Evolutionary conservation across 441 rosid genomes (phyloP), one percentile per base, ranked within the genome.

Genomic region (Lepidium campestre): DNA sequence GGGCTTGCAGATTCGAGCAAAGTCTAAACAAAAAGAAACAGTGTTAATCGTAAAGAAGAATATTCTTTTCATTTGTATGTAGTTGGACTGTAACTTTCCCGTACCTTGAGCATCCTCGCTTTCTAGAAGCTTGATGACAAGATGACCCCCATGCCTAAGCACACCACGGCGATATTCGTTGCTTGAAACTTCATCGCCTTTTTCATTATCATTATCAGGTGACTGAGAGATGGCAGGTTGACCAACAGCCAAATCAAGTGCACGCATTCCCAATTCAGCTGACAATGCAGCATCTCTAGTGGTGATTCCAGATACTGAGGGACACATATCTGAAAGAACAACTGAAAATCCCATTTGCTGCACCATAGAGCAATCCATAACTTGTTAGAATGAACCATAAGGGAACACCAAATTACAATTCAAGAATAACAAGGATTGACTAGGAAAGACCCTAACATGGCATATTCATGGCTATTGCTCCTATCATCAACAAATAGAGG

Each of bases 281-380:
- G 97, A 93, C 55, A 91, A 79, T 4, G 91, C 96, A 2, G 92
- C 89, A 77, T 93, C 99, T 71, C 56, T 85, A 25, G 86, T 83
- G 49, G 84, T 66, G 48, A 93, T 86, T 63, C 99, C 99, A 76
- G 97, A 86, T 73, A 93, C 96, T 29, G 75, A 75, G 36, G 89
- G 97, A 49, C 99, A 91, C 96, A 89, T 91, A 62, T 93, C 96
- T 2, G 99, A 91, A 22, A 89, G 91, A 60, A 91, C 54, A 13
- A 91, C 87, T 2, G 87, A 87, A 65, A 93, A 91, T 1, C 96
- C 97, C 62, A 76, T 81, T 36, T 83, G 64, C 97, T 89, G 85
- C 83, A 81, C 27, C 61, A 73, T 34, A 79, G 5, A 29, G 35
- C 71, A 67, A 68, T 19, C 29, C 61, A 64, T 55, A 54, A 29